Base-by-base conservation (phyloP, 768 basidiomycete genomes). In the Hygrocybe coccinea region DNA sequence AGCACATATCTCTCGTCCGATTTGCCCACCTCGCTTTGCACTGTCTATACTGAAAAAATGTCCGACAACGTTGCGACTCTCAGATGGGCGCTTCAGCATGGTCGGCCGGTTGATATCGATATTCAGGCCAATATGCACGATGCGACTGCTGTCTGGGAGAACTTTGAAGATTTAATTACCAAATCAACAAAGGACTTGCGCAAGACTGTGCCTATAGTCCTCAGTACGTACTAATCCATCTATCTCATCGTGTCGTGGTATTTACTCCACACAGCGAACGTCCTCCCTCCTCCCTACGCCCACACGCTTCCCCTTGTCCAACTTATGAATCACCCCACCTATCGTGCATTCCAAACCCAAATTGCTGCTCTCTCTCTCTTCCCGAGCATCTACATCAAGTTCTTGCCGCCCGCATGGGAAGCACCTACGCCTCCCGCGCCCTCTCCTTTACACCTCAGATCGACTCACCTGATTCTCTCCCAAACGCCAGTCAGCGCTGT, bases 241-340 rank as follows among this genome's bases (percentile, higher is more conserved):
- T 4, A 49, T 48, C 36, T 21, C 19, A 24, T 39, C 24, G 21
- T 48, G 37, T 34, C 48, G 44, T 21, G 41, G 35, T 45, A 59
- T 51, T 49, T 57, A n/a, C 56, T 34, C 45, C 36, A 49, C 47
- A 45, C 65, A 93, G 91, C 86, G 51, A 91, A 89, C 66, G 69
- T 89, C 39, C 76, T 93, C 9, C 91, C 89, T 43, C 91, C 91
- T 36, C 86, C 90, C 1, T 81, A 87, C 60, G 83, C 84, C 60
- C 75, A 89, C 36, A 72, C 79, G 50, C 66, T 86, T 43, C 86
- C 89, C 1, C 85, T 89, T 56, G 86, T 90, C 38, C 84, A 86
- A 68, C 74, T 91, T 66, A 85, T 91, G 77, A 87, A 82, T 47
- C 86, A 91, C 62, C 84, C 87, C 1, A 77, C 78, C 0, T 92